Evolutionary conservation across 169 alveolate genomes (phyloP), one percentile per base, ranked within the genome.

Genomic region (Theileria luwenshuni): DNA sequence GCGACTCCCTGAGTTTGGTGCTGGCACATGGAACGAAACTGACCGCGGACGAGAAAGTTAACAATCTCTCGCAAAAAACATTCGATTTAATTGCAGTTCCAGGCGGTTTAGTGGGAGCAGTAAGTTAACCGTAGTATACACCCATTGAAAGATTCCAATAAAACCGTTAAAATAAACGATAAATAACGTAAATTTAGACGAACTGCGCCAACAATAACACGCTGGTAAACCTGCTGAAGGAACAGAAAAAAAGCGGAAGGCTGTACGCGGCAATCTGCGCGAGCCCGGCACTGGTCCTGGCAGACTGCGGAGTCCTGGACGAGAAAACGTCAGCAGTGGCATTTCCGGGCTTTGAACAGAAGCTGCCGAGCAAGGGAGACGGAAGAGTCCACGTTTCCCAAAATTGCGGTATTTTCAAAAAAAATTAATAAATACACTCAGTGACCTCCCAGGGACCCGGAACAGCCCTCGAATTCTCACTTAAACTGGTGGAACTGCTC

Each of bases 221-320:
- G 21, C 68, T 81, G 33, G 76, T 88, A 23, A 58, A 56, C 27
- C 80, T 88, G 91, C 67, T 88, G 59, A 75, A 63, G 33, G 89
- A 64, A 5, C 93, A 88, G 35, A 84, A 84, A 75, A 67, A 54
- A 3, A 84, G 69, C 61, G 77, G 83, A 45, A 67, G 91, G 54
- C 47, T 74, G 58, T 88, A 88, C 75, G 93, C 91, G 38, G 93
- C 93, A 54, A 88, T 88, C 28, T 88, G 93, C 61, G 93, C 93
- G 23, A 90, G 91, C 13, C 93, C 93, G 15, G 87, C 84, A 33
- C 69, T 85, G 38, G 93, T 88, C 25, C 54, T 88, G 25, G 89
- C 83, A 35, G 89, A 87, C 3, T 80, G 83, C 23, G 87, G 90
- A 45, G 51, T 88, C 60, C 83, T 88, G 41, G 91, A 88, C 72